These are phyloP conservation scores for Cyberlindnera euphorbiae DNA, from an alignment of 805 yeast genomes.

Conservation along the genomic window DNA sequence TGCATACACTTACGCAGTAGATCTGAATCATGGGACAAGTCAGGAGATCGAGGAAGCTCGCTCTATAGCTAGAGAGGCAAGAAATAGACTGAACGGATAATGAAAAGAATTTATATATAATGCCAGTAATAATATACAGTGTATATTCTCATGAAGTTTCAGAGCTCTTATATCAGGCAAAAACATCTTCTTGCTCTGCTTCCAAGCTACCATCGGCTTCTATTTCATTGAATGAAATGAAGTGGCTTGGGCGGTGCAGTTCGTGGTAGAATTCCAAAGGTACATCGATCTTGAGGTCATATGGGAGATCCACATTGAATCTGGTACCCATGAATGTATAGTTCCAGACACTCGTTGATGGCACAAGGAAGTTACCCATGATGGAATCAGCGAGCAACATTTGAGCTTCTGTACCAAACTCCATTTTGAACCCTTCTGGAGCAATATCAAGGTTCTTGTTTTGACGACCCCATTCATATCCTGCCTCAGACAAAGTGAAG, in stretches of 20 bases:
- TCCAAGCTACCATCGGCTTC: conserved; percentile 48
- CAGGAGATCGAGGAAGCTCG: conserved; percentile 89
- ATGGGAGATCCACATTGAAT: conserved; percentile 61
- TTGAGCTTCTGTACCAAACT: conserved; percentile 60
- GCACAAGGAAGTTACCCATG: conserved; percentile 81
- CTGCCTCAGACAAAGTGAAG: conserved; percentile 55
- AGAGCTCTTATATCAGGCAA: too few species aligned
- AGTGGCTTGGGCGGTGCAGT: conserved; percentile 84
- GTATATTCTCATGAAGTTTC: too few species aligned
- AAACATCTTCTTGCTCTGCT: conserved; percentile 64
- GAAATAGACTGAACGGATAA: conserved; percentile 41
- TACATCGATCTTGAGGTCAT: conserved; percentile 63
- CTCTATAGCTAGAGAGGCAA: conserved; percentile 72
- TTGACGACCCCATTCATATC: conserved; percentile 70
- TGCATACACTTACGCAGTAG: conserved; percentile 72
- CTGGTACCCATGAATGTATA: conserved; percentile 83
- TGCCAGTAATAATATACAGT: too few species aligned
- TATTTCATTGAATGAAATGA: conserved; percentile 64
- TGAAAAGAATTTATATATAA: too few species aligned
- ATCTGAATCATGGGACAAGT: conserved; percentile 67
- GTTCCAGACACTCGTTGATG: conserved; percentile 85
- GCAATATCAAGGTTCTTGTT: conserved; percentile 50
- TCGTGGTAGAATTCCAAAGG: conserved; percentile 85
- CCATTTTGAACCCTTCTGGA: conserved; percentile 64
- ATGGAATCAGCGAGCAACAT: conserved; percentile 68